phyloP scores from a whole-genome alignment of 495 filamentous ascomycete genomes.

The Neurospora tetraspora region DNA sequence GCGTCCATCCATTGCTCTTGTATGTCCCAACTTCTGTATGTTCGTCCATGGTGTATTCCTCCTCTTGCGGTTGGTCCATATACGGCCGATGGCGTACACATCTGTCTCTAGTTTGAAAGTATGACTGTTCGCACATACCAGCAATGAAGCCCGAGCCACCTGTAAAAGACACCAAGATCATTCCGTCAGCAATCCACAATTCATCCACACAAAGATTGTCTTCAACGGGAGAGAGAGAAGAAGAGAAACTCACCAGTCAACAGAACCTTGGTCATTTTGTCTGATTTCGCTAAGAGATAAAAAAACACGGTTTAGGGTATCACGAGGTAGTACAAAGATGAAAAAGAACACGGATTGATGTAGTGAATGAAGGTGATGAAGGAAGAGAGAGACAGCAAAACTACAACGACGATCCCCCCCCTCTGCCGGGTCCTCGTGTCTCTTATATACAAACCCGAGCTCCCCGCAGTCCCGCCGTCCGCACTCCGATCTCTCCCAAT shows the following conservation, averaged over 20 bases:
- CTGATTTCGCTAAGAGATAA: neutral
- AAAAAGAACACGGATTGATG: too few species aligned
- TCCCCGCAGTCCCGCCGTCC: neutral
- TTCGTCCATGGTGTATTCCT: neutral
- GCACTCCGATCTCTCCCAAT: neutral
- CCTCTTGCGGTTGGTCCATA: neutral
- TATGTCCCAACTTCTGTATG: neutral
- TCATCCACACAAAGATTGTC: neutral
- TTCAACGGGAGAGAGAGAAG: too few species aligned
- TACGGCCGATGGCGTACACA: neutral
- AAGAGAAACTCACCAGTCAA: conserved; percentile 39
- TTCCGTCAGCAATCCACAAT: neutral
- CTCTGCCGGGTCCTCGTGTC: too few species aligned
- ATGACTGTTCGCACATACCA: conserved; percentile 20
- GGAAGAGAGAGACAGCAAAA: too few species aligned
- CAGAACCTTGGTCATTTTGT: conserved; percentile 47
- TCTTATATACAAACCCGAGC: neutral
- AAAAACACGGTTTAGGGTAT: too few species aligned
- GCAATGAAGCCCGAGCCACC: conserved; percentile 44
- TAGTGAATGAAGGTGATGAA: too few species aligned
- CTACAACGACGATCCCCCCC: too few species aligned
- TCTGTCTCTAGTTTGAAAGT: neutral
- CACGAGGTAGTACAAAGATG: too few species aligned
- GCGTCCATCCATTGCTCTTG: neutral
- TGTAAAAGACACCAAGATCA: conserved; percentile 1